Base-by-base conservation (phyloP, 495 filamentous ascomycete species). In the Lophium mytilinum region DNA sequence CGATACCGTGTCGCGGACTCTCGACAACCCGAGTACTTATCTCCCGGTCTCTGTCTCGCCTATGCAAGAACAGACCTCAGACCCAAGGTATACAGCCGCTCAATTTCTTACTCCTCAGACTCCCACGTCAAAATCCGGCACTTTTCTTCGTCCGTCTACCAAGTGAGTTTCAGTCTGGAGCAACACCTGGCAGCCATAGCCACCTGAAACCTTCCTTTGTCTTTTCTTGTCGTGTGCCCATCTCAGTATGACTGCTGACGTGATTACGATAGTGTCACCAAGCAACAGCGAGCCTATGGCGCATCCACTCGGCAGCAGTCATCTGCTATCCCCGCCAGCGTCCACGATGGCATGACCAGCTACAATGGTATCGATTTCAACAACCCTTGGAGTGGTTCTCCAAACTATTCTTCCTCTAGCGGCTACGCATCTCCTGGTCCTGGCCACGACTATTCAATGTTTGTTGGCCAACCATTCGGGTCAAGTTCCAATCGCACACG, bases 81-180 rank as follows among this genome's bases (percentile, higher is more conserved):
- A 48, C 37, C 61, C 58, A 67, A 67, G 64, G 64, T 67, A 67
- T 60, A 64, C 53, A 43, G 37, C 45, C 50, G 33, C 48, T 53
- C 57, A 58, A 46, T 67, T 64, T 62, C 59, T 55, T 66, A 62
- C 63, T 66, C 63, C 63, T 62, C 55, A 56, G 42, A 52, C 57
- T 50, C 62, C 61, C 49, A 53, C 58, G 48, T 58, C 62, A 45
- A 40, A n/a, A 48, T 60, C 57, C 53, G 50, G 62, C 57, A 43
- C 46, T 56, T 45, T 61, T 51, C 42, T 57, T 48, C 55, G 63
- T 55, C 57, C 63, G 15, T 52, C 48, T 66, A 52, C 55, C 50
- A 64, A 66, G 59, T 63, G 58, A 66, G 63, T 65, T 61, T 58
- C 52, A 60, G 47, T 48, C 45, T 45, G 41, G 33, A 48, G 45